Evolutionary conservation across 305 asterid genomes (phyloP), one percentile per base, ranked within the genome.

Genomic region (Withania somnifera): DNA sequence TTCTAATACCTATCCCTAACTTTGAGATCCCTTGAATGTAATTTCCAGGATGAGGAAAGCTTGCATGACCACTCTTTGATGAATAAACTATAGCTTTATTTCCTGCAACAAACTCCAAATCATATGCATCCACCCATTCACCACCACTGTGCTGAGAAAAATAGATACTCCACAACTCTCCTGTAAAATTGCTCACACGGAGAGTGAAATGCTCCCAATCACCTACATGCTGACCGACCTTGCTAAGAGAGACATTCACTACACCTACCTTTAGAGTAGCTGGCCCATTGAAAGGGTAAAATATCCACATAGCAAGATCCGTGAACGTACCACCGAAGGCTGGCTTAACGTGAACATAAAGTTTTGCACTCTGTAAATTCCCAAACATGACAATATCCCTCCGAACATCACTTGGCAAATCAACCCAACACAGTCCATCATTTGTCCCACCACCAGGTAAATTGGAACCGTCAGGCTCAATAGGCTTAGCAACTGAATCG

Each of bases 81-180:
- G 98, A 90, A 87, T 95, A 95, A 58, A 92, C 42, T 0, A 83
- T 76, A 57, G 94, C 89, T 87, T 95, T 95, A 82, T 95, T 95
- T 79, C 97, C 97, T 69, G 86, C 84, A 0, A 87, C 83, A 77
- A 95, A 93, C 87, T 95, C 98, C 84, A 95, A 83, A 84, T 92
- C 93, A 60, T 32, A 84, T 56, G 85, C 85, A 34, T 91, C 98
- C 4, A 91, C 92, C 98, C 98, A 95, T 82, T 85, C 84, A 5
- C 98, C 98, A 17, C 98, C 98, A 82, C 98, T 95, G 78, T 93
- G 98, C 89, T 95, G 98, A 1, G 98, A 95, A 82, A 91, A 95
- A 85, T 93, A 95, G 77, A 93, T 82, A 68, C 94, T 88, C 94
- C 95, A 90, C n/a, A 95, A 94, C 89, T 93, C 98, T 38, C 98